Percentiles rank a stretch among this genome's conserved stretches.
Evolutionary conservation across 345 rosid genomes (phyloP).

Genomic region (Schrenkiella parvula): DNA sequence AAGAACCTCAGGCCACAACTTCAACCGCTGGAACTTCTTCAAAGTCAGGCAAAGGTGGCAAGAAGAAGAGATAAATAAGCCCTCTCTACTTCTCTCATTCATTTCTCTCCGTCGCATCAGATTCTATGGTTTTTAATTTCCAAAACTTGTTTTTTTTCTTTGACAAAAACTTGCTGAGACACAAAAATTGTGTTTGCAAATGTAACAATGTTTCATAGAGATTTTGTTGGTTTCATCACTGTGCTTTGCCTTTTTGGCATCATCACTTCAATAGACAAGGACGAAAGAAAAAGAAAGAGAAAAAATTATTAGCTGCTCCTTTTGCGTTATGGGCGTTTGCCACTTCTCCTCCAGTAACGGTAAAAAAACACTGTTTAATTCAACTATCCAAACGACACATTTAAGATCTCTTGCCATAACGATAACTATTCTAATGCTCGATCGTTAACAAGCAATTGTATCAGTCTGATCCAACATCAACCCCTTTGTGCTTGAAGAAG

Average conservation of each 20-base stretch:
- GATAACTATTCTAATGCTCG: neutral
- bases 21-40: constrained; percentile 37
- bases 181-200: neutral
- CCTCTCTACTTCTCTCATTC: neutral
- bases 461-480: constrained; percentile 56
- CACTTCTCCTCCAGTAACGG: too few species aligned
- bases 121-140: neutral
- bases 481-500: constrained; percentile 55
- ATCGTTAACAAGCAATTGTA: neutral
- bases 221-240: neutral
- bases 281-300: neutral
- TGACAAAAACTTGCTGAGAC: neutral
- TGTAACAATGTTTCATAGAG: too few species aligned
- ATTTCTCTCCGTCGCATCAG: neutral
- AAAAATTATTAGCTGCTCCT: neutral
- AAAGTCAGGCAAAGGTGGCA: constrained; percentile 77
- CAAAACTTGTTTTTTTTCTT: too few species aligned
- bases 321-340: neutral
- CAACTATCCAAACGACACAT: neutral
- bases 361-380: neutral
- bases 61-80: constrained; percentile 59
- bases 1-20: constrained; percentile 58
- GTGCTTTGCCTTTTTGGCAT: neutral
- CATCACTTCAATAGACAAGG: neutral
- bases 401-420: neutral